phyloP scores from a whole-genome alignment of 345 rosid species.

The Eutrema japonicum region DNA sequence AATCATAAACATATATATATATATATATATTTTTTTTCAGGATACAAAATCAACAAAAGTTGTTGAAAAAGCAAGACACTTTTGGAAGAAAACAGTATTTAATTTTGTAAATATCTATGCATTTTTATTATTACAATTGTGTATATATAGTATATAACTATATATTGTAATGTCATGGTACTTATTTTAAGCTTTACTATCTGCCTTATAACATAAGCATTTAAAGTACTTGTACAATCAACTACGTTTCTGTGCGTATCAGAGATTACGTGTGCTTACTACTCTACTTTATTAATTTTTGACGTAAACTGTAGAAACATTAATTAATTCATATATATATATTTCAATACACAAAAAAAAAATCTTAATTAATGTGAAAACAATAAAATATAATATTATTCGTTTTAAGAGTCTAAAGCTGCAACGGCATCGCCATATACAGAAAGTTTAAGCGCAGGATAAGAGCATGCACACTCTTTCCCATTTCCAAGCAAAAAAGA shows the following conservation, averaged over 20 bases:
- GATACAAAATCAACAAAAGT: slow-evolving; percentile 18
- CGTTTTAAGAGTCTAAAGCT: slow-evolving; percentile 66
- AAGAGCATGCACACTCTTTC: slow-evolving; percentile 67
- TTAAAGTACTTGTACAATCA: slow-evolving; percentile 44
- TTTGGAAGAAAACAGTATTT: not conserved
- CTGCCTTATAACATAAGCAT: slow-evolving; percentile 42
- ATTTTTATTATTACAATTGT: not conserved
- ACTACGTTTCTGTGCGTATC: slow-evolving; percentile 44
- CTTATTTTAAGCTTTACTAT: slow-evolving; percentile 29
- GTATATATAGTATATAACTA: not conserved
- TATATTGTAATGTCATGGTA: slow-evolving; percentile 28
- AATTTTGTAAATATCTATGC: slow-evolving; percentile 3
- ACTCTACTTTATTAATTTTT: slow-evolving; percentile 47
- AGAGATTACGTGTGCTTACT: slow-evolving; percentile 61
- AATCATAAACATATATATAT: not conserved
- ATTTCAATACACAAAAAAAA: not conserved
- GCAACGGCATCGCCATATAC: slow-evolving; percentile 72
- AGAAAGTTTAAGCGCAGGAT: slow-evolving; percentile 69
- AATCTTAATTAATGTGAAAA: slow-evolving; percentile 24
- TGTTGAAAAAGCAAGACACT: slow-evolving; percentile 26
- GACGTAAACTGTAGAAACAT: slow-evolving; percentile 45
- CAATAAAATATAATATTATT: slow-evolving; percentile 34
- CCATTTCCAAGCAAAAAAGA: slow-evolving; percentile 50
- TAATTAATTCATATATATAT: not conserved
- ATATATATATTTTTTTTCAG: not conserved